Evolutionary conservation across 2,329 filamentous ascomycete species (phyloP), one percentile per base, ranked within the genome.

Genomic region (Aaosphaeria pasadenensis): DNA sequence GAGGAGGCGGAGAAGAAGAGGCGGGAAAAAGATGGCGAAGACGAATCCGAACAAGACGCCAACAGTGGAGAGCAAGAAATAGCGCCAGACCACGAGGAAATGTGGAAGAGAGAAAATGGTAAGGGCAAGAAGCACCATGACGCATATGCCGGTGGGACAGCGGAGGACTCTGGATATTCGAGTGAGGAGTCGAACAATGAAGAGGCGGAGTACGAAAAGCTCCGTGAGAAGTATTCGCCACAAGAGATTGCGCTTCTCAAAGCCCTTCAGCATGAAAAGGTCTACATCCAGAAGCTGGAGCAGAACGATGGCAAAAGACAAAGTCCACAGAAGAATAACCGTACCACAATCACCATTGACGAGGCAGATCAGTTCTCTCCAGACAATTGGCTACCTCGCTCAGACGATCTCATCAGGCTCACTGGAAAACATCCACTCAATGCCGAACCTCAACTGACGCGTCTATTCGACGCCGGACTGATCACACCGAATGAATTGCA

Each of bases 401-500:
- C 69, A 1, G 62, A 65, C 1, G 57, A 76, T 29, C 66, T 81
- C 4, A 75, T 80, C 33, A 73, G 79, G 1, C 54, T 78, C 13
- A 81, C 77, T 0, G 77, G 78, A 4, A 78, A 78, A 40, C 77
- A 81, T 56, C 77, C 78, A 0, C 51, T 82, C 47, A 81, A 82
- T 47, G 75, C 71, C 3, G 78, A 81, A 56, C 60, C 75, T 0
- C 51, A 70, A 0, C 64, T 81, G 1, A 60, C 60, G 1, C 57
- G 59, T 9, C 68, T 81, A 0, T 76, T 72, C 45, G 67, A 75
- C 0, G 73, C 71, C 4, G 77, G 77, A 0, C 59, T 80, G 1
- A 76, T 79, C 49, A 81, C 78, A 0, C 77, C 77, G 0, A 78
- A 77, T 44, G 66, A 73, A 46, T 52, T 80, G 1, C 76, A 80